phyloP scores from a whole-genome alignment of 108 stramenopile species.

The Poteriospumella lacustris region DNA sequence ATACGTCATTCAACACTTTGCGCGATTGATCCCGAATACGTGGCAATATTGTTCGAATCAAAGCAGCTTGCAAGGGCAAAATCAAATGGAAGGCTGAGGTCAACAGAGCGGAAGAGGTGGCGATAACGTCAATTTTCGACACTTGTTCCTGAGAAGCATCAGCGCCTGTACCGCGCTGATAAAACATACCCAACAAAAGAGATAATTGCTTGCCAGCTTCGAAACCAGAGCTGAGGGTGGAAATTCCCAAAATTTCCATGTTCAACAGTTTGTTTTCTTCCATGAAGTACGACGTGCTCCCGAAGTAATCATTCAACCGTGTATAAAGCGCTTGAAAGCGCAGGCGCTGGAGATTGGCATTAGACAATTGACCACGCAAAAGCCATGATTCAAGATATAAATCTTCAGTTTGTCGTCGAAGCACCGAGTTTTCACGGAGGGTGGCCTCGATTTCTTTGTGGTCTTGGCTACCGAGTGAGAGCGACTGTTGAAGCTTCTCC shows the following conservation, averaged over 20 bases:
- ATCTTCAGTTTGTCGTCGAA: neutral
- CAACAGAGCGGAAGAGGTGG: too few species aligned
- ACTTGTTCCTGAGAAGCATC: too few species aligned
- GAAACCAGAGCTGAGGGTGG: too few species aligned
- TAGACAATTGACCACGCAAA: neutral
- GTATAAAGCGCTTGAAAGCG: neutral
- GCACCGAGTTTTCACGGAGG: neutral
- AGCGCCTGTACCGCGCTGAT: too few species aligned
- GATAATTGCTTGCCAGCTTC: too few species aligned
- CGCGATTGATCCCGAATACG: too few species aligned
- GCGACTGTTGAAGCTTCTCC: neutral
- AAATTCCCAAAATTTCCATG: neutral
- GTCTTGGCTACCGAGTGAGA: neutral
- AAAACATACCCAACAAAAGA: too few species aligned
- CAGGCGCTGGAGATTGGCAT: neutral
- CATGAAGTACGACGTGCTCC: neutral
- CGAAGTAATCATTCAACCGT: neutral
- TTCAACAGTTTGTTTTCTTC: neutral
- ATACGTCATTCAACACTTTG: too few species aligned
- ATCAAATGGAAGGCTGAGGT: too few species aligned
- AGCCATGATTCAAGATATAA: neutral
- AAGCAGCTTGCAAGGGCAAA: too few species aligned
- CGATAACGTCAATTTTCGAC: too few species aligned
- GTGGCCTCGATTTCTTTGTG: neutral
- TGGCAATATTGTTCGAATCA: too few species aligned